A percentile compares a stretch with the other conserved stretches of the same genome.
Evolutionary conservation across 2,329 filamentous ascomycete genomes (phyloP).

Genomic region (Alternaria panax): DNA sequence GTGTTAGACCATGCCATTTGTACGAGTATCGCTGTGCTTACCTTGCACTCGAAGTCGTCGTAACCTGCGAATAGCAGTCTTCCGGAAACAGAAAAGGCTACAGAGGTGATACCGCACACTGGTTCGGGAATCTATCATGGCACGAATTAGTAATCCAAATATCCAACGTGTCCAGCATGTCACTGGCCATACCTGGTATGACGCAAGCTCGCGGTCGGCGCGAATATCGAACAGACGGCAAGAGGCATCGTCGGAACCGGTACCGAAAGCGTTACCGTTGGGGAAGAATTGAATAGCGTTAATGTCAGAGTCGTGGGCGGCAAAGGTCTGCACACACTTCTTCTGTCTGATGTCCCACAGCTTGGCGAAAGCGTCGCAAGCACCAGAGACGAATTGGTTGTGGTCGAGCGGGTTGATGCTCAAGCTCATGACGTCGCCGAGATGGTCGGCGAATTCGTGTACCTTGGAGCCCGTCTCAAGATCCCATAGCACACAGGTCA

Average conservation of each 20-base stretch:
- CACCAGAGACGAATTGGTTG: conserved; percentile 99
- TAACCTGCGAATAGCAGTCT: conserved; percentile 95
- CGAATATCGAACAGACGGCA: conserved; percentile 98
- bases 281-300: conserved; percentile 99
- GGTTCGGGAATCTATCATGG: conserved; percentile 89
- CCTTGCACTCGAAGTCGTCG: conserved; percentile 99
- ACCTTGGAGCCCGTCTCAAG: conserved; percentile 97
- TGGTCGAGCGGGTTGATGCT: conserved; percentile 99
- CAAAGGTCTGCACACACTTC: conserved; percentile 98
- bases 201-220: conserved; percentile 81
- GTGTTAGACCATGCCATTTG: conserved; percentile 50
- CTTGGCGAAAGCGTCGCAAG: conserved; percentile 98
- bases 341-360: conserved; percentile 98
- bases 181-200: conserved; percentile 57
- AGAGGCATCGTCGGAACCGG: conserved; percentile 95
- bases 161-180: background rate
- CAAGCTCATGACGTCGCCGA: conserved; percentile 99
- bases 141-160: conserved; percentile 35
- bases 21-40: conserved; percentile 55
- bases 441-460: conserved; percentile 96
- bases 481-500: conserved; percentile 99
- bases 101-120: conserved; percentile 96
- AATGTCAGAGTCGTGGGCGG: conserved; percentile 98
- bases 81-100: conserved; percentile 96
- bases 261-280: conserved; percentile 97